Conservation (phyloP, 305 asterid genomes). For the Rubia tinctorum region DNA sequence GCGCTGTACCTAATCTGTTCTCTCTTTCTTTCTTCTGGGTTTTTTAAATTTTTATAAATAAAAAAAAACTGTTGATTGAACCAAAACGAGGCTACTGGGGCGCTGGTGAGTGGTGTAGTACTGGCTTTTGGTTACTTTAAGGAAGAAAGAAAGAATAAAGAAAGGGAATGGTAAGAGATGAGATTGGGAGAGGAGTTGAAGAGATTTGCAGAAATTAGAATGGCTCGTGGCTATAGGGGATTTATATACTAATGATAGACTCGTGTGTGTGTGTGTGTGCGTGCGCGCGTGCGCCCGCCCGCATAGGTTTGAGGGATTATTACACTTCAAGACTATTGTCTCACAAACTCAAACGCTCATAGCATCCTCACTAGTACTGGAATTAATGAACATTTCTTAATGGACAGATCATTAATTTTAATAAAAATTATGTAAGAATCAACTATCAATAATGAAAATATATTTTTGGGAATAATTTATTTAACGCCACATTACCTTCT, state of each 20-base stretch:
- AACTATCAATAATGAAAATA: no score
- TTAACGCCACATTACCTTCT: no score
- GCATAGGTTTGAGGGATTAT: not conserved
- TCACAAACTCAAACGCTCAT: not conserved
- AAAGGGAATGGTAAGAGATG: no score
- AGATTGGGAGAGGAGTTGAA: not conserved
- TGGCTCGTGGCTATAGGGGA: constrained; percentile 23
- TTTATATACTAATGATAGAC: constrained; percentile 24
- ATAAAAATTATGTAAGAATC: no score
- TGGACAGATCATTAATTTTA: no score
- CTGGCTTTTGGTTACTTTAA: not conserved
- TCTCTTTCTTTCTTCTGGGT: not conserved
- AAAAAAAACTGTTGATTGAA: not conserved
- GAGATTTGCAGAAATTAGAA: constrained; percentile 15
- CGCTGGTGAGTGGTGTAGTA: not conserved
- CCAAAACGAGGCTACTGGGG: not conserved
- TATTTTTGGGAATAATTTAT: no score
- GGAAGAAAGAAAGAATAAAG: not conserved
- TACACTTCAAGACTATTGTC: not conserved
- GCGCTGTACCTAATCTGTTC: constrained; percentile 5
- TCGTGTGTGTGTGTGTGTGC: not conserved
- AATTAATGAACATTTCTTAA: no score
- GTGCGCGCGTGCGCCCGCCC: constrained; percentile 11
- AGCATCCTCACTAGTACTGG: no score
- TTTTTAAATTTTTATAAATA: not conserved